Base-by-base conservation (phyloP, 2,329 filamentous ascomycete genomes). In the Tolypocladium capitatum region DNA sequence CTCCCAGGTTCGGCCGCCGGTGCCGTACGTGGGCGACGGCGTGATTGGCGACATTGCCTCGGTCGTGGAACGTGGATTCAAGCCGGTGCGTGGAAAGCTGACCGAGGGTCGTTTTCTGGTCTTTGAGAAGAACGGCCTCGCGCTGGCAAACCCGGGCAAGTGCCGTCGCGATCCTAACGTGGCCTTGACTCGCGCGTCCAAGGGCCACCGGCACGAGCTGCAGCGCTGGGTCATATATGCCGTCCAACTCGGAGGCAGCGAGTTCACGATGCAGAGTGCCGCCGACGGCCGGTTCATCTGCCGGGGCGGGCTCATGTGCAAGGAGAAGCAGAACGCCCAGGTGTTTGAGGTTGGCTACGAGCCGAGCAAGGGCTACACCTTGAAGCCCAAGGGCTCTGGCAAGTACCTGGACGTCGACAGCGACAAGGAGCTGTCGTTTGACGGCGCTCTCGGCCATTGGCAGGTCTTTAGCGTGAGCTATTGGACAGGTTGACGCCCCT, bases 21-120 rank as follows among this genome's bases (percentile, higher is more conserved):
- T 75, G 3, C 75, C 75, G 0, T 78, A 77, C 54, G 68, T 58
- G 13, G 58, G 58, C 43, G 46, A 57, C 27, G 51, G 50, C 16
- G 61, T 62, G 47, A 68, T 65, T 13, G 52, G 64, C 20, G 63
- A 69, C 44, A 59, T 61, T 8, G 62, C 66, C 7, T 61, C 60
- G 2, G 60, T 66, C 34, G 71, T 69, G n/a, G 75, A 78, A 52
- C 61, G 71, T 33, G 75, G 75, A 2, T 78, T 70, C 65, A 79
- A 79, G 58, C 54, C 66, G 28, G 65, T 74, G 20, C 63, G 74
- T 2, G 75, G 75, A 1, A 63, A 67, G 21, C 60, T 78, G 24
- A 77, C 73, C 5, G 75, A 78, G 55, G 75, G 75, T 10, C 71
- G 74, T 16, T 76, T 71, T 54, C 63, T 78, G 14, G 69, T 71